These are phyloP conservation scores for Puccinia horiana DNA, from an alignment of 1,284 basidiomycete genomes.

Conservation along the genomic window DNA sequence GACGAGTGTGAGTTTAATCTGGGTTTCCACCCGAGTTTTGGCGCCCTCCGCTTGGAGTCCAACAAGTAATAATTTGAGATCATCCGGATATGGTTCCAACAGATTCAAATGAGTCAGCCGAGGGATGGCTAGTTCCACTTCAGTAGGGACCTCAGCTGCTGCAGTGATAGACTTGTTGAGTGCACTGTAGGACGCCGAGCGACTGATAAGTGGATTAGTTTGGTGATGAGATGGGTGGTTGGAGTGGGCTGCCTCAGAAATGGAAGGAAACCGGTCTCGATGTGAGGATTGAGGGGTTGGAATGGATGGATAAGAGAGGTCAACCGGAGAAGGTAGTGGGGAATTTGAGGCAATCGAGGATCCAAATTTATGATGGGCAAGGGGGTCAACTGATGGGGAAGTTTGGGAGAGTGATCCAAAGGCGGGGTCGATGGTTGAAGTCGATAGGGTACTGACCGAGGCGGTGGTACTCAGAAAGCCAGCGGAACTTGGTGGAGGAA, in stretches of 20 bases:
- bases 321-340: slow-evolving; percentile 21
- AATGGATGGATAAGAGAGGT: slow-evolving; percentile 5
- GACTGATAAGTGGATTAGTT: slow-evolving; percentile 3
- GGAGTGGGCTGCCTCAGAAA: background rate
- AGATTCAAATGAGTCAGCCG: slow-evolving; percentile 6
- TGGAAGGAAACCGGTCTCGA: background rate
- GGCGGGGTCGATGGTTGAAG: slow-evolving; percentile 16
- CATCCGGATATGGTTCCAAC: slow-evolving; percentile 17
- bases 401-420: slow-evolving; percentile 23
- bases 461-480: slow-evolving; percentile 4
- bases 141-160: slow-evolving; percentile 26
- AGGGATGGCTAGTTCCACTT: slow-evolving; percentile 36
- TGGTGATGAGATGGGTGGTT: background rate
- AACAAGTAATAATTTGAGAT: slow-evolving; percentile 65
- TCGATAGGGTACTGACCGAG: background rate
- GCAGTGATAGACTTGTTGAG: slow-evolving; percentile 6
- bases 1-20: slow-evolving; percentile 73
- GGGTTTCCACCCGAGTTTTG: slow-evolving; percentile 92
- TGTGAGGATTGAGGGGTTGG: slow-evolving; percentile 22
- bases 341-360: slow-evolving; percentile 12
- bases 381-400: background rate
- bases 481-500: background rate
- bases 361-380: background rate
- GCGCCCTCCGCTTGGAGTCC: slow-evolving; percentile 79
- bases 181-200: slow-evolving; percentile 19